Percentiles rank a stretch among this genome's conserved stretches.
phyloP scores from a whole-genome alignment of 1,284 basidiomycete species.

The Pisolithus thermaeus region DNA sequence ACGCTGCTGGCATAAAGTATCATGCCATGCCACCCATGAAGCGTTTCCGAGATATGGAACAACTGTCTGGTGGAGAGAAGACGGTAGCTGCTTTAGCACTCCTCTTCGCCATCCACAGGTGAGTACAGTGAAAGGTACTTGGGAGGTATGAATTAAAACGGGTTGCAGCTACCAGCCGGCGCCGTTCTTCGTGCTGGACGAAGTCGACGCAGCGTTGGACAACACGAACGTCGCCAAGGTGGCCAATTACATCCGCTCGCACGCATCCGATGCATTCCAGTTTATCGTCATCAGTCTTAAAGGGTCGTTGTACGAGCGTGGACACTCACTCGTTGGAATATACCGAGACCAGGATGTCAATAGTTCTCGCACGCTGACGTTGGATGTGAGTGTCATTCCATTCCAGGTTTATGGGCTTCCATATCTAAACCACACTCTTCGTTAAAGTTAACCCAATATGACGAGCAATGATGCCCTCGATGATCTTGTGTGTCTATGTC shows the following conservation, averaged over 20 bases:
- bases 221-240: conserved; percentile 94
- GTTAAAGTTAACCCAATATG: conserved; percentile 34
- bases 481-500: too few relatives aligned
- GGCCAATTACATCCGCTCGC: conserved; percentile 82
- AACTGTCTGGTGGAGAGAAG: conserved; percentile 97
- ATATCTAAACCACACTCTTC: conserved; percentile 4
- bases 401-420: background rate
- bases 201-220: conserved; percentile 96
- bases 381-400: conserved; percentile 64
- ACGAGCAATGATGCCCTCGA: conserved; percentile 15
- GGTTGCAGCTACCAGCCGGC: conserved; percentile 84
- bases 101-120: conserved; percentile 95
- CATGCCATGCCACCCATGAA: conserved; percentile 99
- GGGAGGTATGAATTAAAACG: conserved; percentile 1
- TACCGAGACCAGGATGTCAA: conserved; percentile 93
- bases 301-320: conserved; percentile 84
- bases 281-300: conserved; percentile 98
- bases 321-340: conserved; percentile 89
- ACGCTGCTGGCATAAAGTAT: conserved; percentile 93
- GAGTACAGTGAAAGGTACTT: background rate
- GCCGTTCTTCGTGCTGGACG: conserved; percentile 98
- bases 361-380: conserved; percentile 81
- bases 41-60: conserved; percentile 98
- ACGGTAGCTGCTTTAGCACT: conserved; percentile 96
- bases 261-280: conserved; percentile 80